Base-by-base conservation (phyloP, 2,329 filamentous ascomycete genomes). In the Metarhizium robertsii region DNA sequence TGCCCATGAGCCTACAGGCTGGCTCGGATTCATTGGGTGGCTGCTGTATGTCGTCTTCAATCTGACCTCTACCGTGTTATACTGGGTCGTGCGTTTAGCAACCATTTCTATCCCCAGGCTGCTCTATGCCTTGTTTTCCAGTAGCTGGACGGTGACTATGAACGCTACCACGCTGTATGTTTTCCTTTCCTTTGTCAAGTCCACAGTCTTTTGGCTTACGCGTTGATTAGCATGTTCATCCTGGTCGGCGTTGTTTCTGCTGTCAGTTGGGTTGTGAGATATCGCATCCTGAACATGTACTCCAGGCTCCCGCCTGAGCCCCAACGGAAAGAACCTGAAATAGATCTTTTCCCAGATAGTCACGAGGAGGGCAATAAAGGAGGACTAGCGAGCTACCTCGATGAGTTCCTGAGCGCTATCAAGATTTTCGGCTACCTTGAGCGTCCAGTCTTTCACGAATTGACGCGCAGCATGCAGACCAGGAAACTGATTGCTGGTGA, bases 351-450 rank as follows among this genome's bases (percentile, higher is more conserved):
- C 67, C 92, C 94, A 4, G 92, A 97, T 65, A 86, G 88, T 3
- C 90, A 95, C 65, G 92, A 96, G 62, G 88, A 88, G 52, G 91
- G 92, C 59, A 85, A 85, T 34, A 99, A 99, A 70, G 86, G 91
- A 0, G 94, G 92, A 0, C 77, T 99, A 48, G 85, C 90, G n/a
- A 99, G 92, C 68, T 99, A 99, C 64, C 79, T 99, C 30, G 94
- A 99, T 71, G 95, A 99, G 69, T 99, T 99, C 64, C 76, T 99
- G 25, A 97, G 92, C 67, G 94, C 95, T 34, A 99, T 99, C 75
- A 99, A 97, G 71, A 94, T 99, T 56, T 99, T 99, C 72, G 94
- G 94, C 8, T 99, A 97, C 67, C 77, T 99, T 47, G 94, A 99
- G 69, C 84, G 94, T 30, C 91, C 94, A 0, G 94, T 99, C 46